Base-by-base conservation (phyloP, 2,329 filamentous ascomycete genomes). In the Hypoxylon sp. region DNA sequence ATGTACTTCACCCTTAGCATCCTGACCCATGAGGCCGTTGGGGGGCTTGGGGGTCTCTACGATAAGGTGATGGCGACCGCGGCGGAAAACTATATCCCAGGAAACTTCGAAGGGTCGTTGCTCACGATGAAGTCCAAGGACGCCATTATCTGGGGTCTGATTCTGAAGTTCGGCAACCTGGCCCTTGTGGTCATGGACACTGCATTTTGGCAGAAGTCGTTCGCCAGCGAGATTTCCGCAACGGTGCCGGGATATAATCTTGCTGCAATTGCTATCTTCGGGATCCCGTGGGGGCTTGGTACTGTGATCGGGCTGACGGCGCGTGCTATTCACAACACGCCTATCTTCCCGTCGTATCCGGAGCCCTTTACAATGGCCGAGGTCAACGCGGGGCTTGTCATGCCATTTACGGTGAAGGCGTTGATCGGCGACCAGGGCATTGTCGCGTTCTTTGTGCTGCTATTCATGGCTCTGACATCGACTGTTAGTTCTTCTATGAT, bases 121-220 rank as follows among this genome's bases (percentile, higher is more conserved):
- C 74, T 85, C 2, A 83, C 82, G 0, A 81, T 85, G 74, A 84
- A 84, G 61, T 83, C 81, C 0, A 79, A 80, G 60, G 73, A 75
- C 46, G 79, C 76, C 2, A 78, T 80, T 12, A 77, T 82, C 16
- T 84, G 80, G 72, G 81, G 80, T 0, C 63, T 85, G 5, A 80
- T 84, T 29, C 74, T 83, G 9, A 83, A 83, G 58, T 81, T 85
- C 47, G 83, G 81, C 12, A 85, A 84, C 55, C 72, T 84, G 16
- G 82, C 81, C 6, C 75, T 84, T 0, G 83, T 85, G 0, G 75
- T 84, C 4, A 84, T 85, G 81, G 69, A 85, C 66, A 85, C 82
- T 3, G 83, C 80, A 1, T 85, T 85, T 72, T 85, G 82, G 82
- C 82, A 84, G 60, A 85, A 85, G 73, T 81, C 80, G 0, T 85